Base-by-base conservation (phyloP, 2,329 filamentous ascomycete genomes). In the Talaromyces amestolkiae region DNA sequence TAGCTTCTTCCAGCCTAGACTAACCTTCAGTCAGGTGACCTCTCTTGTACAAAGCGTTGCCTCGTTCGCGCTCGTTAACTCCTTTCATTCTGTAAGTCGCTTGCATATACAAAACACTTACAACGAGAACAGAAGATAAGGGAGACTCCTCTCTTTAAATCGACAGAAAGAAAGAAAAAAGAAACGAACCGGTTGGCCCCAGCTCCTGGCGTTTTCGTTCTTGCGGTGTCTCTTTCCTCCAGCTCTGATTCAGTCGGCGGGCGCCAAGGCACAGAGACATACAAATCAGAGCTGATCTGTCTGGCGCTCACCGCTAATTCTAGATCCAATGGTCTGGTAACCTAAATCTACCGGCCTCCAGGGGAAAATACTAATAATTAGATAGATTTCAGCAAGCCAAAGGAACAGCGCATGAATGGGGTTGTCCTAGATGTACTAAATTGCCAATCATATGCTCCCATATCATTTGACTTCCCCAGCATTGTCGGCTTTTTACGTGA, bases 1-100 rank as follows among this genome's bases (percentile, higher is more conserved):
- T 45, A 66, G 54, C 51, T 24, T 43, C n/a, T 35, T 61, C 47
- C 35, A 24, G 39, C n/a, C 35, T 39, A 60, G 45, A 53, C 65
- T 51, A 7, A 67, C 65, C 65, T 53, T 65, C 65, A 49, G 45
- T 67, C 19, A 67, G 65, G 39, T 65, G 64, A 19, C 65, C 63
- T 41, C 37, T 49, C n/a, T 54, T 58, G 58, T 67, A 67, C 61
- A 67, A 58, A 49, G 58, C 65, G 47, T 67, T 67, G 49, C 65
- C 65, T 43, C 51, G 37, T 59, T 67, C 56, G 8, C 65, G 62
- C 24, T 43, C 59, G 6, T 65, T 35, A 15, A 43, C 47, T 35
- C 47, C 63, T 54, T 61, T 61, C 63, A 61, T 61, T 49, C 56
- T 51, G 33, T 39, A 31, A n/a, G 22, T 31, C 35, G 10, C 37